These are phyloP conservation scores for Gaeumannomyces sp. DNA, from an alignment of 2,329 filamentous ascomycete species.

Conservation along the genomic window DNA sequence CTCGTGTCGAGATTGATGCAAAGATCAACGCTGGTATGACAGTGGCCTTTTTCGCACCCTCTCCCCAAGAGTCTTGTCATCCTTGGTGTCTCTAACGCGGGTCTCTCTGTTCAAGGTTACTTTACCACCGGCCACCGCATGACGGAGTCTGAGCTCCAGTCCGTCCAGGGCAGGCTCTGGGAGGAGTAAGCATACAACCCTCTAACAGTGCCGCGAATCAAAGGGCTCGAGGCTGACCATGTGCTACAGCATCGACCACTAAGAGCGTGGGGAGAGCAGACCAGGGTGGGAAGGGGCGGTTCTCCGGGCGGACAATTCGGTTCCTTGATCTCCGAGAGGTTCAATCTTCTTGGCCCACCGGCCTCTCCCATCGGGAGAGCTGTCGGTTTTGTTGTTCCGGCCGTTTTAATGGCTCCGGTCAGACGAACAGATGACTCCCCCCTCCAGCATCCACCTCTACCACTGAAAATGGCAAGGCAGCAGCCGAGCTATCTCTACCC, in stretches of 20 bases:
- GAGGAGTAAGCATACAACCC: slow-evolving; percentile 57
- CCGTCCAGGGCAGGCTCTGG: slow-evolving; percentile 87
- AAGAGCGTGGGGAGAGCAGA: slow-evolving; percentile 10
- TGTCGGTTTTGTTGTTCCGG: background rate
- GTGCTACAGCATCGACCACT: slow-evolving; percentile 21
- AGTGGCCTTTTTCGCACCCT: slow-evolving; percentile 1
- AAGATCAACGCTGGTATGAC: slow-evolving; percentile 87
- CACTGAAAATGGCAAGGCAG: background rate
- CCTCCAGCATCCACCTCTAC: no score
- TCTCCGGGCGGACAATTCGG: background rate
- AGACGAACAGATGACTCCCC: background rate
- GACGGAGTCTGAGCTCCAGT: slow-evolving; percentile 76
- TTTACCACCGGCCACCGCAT: slow-evolving; percentile 87
- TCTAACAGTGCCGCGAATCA: slow-evolving; percentile 12
- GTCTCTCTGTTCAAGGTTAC: slow-evolving; percentile 40
- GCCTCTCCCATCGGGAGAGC: background rate
- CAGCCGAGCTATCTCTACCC: slow-evolving; percentile 1
- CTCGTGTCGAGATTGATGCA: slow-evolving; percentile 95
- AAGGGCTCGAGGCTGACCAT: slow-evolving; percentile 22
- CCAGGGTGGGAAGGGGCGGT: background rate
- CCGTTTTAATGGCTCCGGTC: background rate
- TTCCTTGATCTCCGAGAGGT: background rate
- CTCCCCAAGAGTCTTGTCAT: background rate
- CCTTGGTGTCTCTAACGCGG: background rate
- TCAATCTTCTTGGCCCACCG: background rate